Percentiles rank a stretch among this genome's conserved stretches.
These are phyloP conservation scores for Phoma sp. DNA, from an alignment of 2,329 filamentous ascomycete genomes.

Conservation along the genomic window DNA sequence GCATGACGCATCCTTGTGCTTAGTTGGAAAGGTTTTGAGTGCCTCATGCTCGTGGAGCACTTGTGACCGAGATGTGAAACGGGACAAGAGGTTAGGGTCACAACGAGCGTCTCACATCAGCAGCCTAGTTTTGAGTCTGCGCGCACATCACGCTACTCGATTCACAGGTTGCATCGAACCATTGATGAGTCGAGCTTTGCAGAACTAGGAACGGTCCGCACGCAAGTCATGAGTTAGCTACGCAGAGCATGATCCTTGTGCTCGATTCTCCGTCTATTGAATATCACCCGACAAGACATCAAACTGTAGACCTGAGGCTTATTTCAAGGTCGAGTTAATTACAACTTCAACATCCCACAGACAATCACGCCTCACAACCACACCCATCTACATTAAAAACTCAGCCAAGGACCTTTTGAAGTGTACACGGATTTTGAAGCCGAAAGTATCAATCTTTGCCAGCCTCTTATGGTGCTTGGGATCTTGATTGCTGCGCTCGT, in stretches of 20 bases:
- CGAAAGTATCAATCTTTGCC: not conserved
- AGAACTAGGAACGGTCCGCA: not conserved
- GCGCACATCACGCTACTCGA: not conserved
- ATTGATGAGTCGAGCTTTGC: not conserved
- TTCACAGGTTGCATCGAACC: no score
- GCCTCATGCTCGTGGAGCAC: conserved; percentile 14
- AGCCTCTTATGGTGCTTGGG: conserved; percentile 49
- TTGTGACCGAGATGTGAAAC: conserved; percentile 28
- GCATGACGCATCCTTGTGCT: not conserved
- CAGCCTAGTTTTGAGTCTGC: not conserved
- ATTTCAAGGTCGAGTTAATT: not conserved
- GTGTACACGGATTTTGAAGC: no score
- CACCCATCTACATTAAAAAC: not conserved
- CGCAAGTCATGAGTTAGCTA: not conserved
- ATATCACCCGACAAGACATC: not conserved
- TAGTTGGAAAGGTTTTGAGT: not conserved
- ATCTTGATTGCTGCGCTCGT: conserved; percentile 52
- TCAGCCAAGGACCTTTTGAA: no score
- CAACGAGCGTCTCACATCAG: conserved; percentile 17
- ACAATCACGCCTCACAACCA: no score
- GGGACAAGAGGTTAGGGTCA: conserved; percentile 6
- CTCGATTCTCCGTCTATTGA: not conserved
- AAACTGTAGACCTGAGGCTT: not conserved
- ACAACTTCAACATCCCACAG: not conserved
- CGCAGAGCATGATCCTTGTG: not conserved